Percentiles rank a stretch among this genome's conserved stretches.
These are phyloP conservation scores for Apiospora marii DNA, from an alignment of 2,329 filamentous ascomycete genomes.

Conservation along the genomic window DNA sequence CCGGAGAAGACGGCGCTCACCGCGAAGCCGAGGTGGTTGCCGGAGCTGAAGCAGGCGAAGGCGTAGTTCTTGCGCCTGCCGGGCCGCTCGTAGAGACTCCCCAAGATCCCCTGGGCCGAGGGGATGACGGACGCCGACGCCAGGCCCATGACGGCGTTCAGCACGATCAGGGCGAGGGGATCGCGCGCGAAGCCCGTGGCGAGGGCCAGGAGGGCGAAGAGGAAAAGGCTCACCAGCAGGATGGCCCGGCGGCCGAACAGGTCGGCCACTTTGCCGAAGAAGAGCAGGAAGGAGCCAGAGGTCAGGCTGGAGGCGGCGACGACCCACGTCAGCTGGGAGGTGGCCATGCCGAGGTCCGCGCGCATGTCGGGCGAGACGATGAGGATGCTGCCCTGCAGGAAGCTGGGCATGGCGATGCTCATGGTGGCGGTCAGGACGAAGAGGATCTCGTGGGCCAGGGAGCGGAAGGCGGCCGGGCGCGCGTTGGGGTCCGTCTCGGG, in stretches of 20 bases:
- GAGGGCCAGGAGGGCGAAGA: conserved; percentile 64
- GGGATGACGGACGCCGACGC: conserved; percentile 69
- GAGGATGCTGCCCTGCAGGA: conserved; percentile 65
- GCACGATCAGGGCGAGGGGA: conserved; percentile 67
- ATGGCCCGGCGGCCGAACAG: conserved; percentile 69
- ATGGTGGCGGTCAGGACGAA: conserved; percentile 74
- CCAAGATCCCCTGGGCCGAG: conserved; percentile 69
- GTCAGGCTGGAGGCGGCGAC: conserved; percentile 67
- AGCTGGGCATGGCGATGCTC: conserved; percentile 68
- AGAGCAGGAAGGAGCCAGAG: conserved; percentile 70
- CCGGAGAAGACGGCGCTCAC: conserved; percentile 62
- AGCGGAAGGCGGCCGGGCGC: conserved; percentile 67
- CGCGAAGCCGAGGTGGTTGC: conserved; percentile 47
- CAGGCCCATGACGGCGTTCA: conserved; percentile 65
- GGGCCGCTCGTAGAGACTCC: conserved; percentile 68
- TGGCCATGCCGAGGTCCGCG: conserved; percentile 66
- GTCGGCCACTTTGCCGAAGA: conserved; percentile 72
- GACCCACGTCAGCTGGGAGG: conserved; percentile 73
- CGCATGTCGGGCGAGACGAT: conserved; percentile 70
- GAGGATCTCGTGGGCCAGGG: conserved; percentile 67
- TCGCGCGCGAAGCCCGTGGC: conserved; percentile 66
- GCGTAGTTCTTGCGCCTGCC: conserved; percentile 45
- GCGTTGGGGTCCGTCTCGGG: conserved; percentile 13
- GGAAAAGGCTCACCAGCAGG: conserved; percentile 66
- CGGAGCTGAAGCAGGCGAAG: conserved; percentile 43